Conservation (phyloP, 139 green algal genomes). For the Dunaliella primolecta region DNA sequence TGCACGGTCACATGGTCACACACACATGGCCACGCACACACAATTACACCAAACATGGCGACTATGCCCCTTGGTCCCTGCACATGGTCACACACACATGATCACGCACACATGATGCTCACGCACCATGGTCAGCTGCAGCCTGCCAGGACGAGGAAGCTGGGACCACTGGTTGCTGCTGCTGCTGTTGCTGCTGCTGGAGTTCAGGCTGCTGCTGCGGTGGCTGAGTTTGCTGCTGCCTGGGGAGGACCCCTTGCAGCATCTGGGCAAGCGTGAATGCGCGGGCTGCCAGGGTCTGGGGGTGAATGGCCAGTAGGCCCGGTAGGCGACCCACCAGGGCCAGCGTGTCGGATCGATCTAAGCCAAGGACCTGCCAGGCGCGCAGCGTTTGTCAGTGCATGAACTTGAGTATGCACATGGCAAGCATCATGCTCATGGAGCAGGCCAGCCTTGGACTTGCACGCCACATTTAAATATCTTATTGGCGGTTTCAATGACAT, state of each 20-base stretch:
- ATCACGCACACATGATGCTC: no score
- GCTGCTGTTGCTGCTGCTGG: constrained; percentile 1
- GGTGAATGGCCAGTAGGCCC: background rate
- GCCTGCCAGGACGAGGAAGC: background rate
- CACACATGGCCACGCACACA: no score
- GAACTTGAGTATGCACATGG: no score
- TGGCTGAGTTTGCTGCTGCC: background rate
- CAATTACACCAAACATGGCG: no score
- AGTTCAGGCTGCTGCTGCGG: constrained; percentile 27
- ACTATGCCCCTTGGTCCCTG: no score
- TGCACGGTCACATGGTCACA: no score
- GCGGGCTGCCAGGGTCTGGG: background rate
- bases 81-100: no score
- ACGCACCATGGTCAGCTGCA: background rate
- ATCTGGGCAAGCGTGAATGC: background rate
- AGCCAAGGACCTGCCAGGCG: background rate
- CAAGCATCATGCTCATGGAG: no score
- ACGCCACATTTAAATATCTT: no score
- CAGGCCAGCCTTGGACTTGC: no score
- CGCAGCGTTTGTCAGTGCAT: no score
- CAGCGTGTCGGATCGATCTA: background rate
- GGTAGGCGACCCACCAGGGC: background rate
- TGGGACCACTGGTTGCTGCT: background rate
- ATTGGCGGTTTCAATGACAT: no score
- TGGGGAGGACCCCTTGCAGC: background rate